These are phyloP conservation scores for Babesia bovis DNA, from an alignment of 169 alveolate species.

Conservation along the genomic window DNA sequence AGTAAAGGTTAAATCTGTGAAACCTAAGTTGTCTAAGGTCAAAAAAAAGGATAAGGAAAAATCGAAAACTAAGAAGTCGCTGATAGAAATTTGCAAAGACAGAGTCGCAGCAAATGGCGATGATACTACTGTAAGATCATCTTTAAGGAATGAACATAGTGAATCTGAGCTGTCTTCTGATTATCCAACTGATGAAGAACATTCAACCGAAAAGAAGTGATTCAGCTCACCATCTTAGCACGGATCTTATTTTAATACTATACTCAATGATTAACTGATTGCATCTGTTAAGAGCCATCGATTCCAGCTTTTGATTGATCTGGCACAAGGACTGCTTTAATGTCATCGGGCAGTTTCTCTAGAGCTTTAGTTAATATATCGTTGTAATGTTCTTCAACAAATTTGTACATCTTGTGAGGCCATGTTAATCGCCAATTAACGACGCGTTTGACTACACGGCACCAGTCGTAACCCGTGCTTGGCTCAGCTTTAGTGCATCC, in stretches of 20 bases:
- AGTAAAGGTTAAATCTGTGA: constrained; percentile 4
- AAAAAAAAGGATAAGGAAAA: constrained; percentile 4
- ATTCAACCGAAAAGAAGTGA: too few species aligned
- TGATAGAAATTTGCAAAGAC: too few species aligned
- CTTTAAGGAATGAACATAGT: not conserved
- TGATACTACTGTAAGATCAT: too few species aligned
- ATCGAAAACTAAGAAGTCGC: constrained; percentile 1
- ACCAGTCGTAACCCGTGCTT: constrained; percentile 82
- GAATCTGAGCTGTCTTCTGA: constrained; percentile 11
- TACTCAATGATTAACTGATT: too few species aligned
- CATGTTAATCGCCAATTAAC: constrained; percentile 77
- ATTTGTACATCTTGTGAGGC: constrained; percentile 72
- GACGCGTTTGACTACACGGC: constrained; percentile 74
- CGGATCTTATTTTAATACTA: too few species aligned
- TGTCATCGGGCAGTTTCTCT: constrained; percentile 32
- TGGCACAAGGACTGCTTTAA: constrained; percentile 35
- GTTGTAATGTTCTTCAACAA: constrained; percentile 45
- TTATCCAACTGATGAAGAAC: not conserved
- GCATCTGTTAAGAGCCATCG: too few species aligned
- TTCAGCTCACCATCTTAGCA: too few species aligned
- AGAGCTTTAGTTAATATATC: constrained; percentile 13
- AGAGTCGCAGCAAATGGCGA: not conserved
- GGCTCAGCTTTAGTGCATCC: constrained; percentile 83
- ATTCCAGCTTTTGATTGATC: too few species aligned
- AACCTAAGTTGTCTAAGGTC: not conserved